Conservation (phyloP, 1,284 basidiomycete species). For the Rhodotorula sp. region DNA sequence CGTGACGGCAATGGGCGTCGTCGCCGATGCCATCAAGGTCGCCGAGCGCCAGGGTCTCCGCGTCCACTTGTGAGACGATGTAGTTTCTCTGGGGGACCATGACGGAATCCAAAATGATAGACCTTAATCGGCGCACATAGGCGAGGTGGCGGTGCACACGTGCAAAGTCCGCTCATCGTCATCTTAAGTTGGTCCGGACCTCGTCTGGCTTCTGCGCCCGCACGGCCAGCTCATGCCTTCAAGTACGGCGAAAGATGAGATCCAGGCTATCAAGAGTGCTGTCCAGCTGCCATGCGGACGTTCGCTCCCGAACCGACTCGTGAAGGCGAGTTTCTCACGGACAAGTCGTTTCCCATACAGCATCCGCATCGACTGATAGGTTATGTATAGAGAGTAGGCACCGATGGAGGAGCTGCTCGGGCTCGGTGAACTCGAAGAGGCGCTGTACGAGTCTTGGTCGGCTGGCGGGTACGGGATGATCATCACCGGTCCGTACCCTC, state of each 20-base stretch:
- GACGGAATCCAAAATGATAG: neutral
- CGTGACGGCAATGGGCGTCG: slow-evolving; percentile 96
- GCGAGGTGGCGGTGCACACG: neutral
- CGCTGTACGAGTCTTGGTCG: slow-evolving; percentile 75
- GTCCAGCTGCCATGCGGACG: slow-evolving; percentile 58
- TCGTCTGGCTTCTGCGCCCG: neutral
- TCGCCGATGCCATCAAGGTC: slow-evolving; percentile 62
- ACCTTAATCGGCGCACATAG: neutral
- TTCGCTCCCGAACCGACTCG: slow-evolving; percentile 54
- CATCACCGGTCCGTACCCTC: slow-evolving; percentile 61
- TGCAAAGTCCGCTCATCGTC: no score
- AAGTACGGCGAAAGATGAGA: slow-evolving; percentile 1
- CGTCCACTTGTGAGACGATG: slow-evolving; percentile 28
- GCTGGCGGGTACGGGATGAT: slow-evolving; percentile 81
- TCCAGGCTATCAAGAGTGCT: neutral
- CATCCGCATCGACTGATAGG: neutral
- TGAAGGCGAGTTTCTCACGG: slow-evolving; percentile 51
- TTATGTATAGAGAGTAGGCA: slow-evolving; percentile 54
- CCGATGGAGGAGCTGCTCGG: slow-evolving; percentile 87
- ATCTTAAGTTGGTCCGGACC: no score
- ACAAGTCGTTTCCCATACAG: neutral
- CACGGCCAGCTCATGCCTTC: neutral
- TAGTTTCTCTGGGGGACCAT: neutral
- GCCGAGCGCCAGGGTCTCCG: slow-evolving; percentile 30
- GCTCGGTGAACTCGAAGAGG: slow-evolving; percentile 61